phyloP scores from a whole-genome alignment of 306 rosid species.

The Trichosanthes cucumerina region DNA sequence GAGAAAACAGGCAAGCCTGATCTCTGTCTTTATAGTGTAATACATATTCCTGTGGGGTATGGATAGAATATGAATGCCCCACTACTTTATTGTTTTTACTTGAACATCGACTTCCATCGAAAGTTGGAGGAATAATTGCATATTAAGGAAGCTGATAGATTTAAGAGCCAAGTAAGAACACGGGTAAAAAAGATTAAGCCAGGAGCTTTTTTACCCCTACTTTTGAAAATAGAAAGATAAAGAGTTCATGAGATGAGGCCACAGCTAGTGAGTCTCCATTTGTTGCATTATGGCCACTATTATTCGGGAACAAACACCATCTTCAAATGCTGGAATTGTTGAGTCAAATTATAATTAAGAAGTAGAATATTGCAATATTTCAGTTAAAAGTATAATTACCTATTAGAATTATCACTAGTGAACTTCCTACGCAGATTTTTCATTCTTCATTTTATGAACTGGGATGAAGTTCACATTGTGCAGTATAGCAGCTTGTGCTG shows the following conservation, averaged over 20 bases:
- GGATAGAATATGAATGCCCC: neutral
- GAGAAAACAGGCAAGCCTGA: slow-evolving; percentile 56
- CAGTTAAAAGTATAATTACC: neutral
- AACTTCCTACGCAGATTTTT: neutral
- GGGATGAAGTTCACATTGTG: neutral
- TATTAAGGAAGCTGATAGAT: slow-evolving; percentile 46
- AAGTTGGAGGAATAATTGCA: slow-evolving; percentile 53
- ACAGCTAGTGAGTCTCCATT: neutral
- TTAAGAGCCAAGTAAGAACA: slow-evolving; percentile 19
- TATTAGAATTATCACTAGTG: neutral
- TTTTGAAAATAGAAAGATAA: neutral
- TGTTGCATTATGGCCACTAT: neutral
- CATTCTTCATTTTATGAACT: neutral
- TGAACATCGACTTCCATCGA: slow-evolving; percentile 31
- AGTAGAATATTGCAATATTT: neutral
- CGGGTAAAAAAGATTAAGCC: slow-evolving; percentile 26
- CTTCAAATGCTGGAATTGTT: neutral
- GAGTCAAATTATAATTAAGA: neutral
- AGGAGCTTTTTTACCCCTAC: neutral
- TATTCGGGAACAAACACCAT: neutral
- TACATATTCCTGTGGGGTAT: neutral
- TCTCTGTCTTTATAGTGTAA: neutral
- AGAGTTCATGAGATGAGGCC: neutral
- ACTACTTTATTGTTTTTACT: slow-evolving; percentile 14
- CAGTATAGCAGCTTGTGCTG: neutral